Base-by-base conservation (phyloP, 208 protist species). In the Trypanosoma caninum region DNA sequence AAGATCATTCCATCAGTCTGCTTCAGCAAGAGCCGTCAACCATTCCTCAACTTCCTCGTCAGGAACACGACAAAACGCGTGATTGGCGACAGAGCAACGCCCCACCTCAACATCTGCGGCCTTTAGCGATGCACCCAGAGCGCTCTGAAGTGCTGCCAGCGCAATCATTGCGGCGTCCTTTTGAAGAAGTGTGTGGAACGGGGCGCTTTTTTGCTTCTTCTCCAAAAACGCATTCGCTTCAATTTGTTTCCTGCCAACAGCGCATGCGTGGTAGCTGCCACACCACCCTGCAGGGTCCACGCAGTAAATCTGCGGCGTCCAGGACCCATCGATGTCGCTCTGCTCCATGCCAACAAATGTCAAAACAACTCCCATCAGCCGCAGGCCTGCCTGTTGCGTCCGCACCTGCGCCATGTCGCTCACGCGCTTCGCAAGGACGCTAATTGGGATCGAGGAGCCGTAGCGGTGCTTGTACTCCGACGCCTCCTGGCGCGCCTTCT, bases 321-420 rank as follows among this genome's bases (percentile, higher is more conserved):
- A 72, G 13, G 61, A 54, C 22, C 87, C 88, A 41, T 84, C 78
- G 56, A 81, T 85, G 50, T 95, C 83, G 66, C 82, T 78, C 63
- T 96, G 89, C 64, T 99, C 97, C 67, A 98, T 91, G 40, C 93
- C 93, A 65, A 97, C 86, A 41, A 98, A 72, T 18, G 97, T 98
- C 62, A 92, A 86, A 18, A 89, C 69, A 22, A 98, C 92, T 34
- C 96, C 97, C 76, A 98, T 89, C 35, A 96, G 91, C 28, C 97
- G 91, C 58, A 98, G 79, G 23, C 89, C 96, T n/a, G 96, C 95
- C 51, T 98, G 92, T 82, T 99, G 98, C 13, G 98, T 99, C 66
- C 95, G 97, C 46, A 99, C 78, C 84, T 99, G 98, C 20, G 92
- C 87, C 65, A 95, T 80, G 76, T 99, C 97, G 9, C 96, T 98